Percentiles rank a stretch among this genome's conserved stretches.
phyloP scores from a whole-genome alignment of 78 protist species.

The Dictyostelium intermedium region DNA sequence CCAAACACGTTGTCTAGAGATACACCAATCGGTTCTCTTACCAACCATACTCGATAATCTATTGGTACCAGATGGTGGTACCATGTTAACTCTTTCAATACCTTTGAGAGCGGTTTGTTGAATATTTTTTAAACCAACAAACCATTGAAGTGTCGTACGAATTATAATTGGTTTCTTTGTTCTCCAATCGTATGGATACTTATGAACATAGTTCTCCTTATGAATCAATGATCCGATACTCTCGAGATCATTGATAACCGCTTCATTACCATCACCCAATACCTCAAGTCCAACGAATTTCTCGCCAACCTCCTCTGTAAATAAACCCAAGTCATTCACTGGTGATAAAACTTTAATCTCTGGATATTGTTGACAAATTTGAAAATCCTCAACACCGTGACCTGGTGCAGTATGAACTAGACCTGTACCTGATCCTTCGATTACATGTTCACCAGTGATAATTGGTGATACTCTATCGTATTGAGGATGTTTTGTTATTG shows the following conservation, averaged over 20 bases:
- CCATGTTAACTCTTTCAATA: conserved; percentile 42
- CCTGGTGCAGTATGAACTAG: conserved; percentile 98
- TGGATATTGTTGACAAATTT: background rate
- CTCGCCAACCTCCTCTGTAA: conserved; percentile 55
- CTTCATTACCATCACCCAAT: conserved; percentile 79
- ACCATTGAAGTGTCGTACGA: conserved; percentile 90
- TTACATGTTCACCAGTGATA: conserved; percentile 82
- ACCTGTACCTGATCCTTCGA: conserved; percentile 93
- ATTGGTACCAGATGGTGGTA: conserved; percentile 65
- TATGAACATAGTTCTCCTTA: conserved; percentile 85
- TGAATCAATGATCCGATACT: conserved; percentile 4
- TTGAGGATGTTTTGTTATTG: conserved; percentile 41
- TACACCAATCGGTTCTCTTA: conserved; percentile 93
- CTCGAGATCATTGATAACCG: conserved; percentile 44
- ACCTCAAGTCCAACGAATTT: conserved; percentile 82
- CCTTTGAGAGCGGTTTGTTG: conserved; percentile 27
- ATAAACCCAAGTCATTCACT: conserved; percentile 85
- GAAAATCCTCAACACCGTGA: conserved; percentile 94
- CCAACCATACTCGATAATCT: conserved; percentile 79
- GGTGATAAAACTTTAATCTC: conserved; percentile 25
- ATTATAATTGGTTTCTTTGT: conserved; percentile 94
- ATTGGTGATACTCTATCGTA: conserved; percentile 42
- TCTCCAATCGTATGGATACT: conserved; percentile 97
- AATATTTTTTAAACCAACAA: conserved; percentile 60
- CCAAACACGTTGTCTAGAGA: conserved; percentile 95